Conservation (phyloP, 331 rosid genomes). For the Cydonia oblonga region DNA sequence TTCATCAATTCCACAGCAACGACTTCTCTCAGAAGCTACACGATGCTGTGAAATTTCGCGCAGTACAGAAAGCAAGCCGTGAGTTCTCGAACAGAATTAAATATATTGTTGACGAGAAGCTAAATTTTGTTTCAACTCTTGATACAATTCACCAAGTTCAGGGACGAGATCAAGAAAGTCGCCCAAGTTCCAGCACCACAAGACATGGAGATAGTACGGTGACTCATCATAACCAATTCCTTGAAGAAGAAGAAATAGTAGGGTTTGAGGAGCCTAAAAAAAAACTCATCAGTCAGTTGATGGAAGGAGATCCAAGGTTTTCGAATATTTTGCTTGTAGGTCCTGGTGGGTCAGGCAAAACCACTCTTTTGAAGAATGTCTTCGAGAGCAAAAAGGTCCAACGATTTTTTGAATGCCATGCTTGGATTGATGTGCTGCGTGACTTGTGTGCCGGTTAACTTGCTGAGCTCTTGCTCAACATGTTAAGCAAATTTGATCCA, state of each 20-base stretch:
- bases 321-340: slow-evolving; percentile 4
- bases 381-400: not conserved
- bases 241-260: not conserved
- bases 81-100: not conserved
- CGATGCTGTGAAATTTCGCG: too few relatives aligned
- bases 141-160: not conserved
- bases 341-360: slow-evolving; percentile 4
- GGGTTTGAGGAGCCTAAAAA: not conserved
- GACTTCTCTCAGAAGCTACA: too few relatives aligned
- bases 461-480: not conserved
- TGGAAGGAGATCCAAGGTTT: not conserved
- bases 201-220: too few relatives aligned
- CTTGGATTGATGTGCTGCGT: not conserved
- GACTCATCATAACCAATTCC: not conserved
- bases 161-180: not conserved
- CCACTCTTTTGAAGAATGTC: not conserved
- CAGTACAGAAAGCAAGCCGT: too few relatives aligned
- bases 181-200: not conserved
- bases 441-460: not conserved
- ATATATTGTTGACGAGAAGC: not conserved
- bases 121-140: accelerated
- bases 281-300: not conserved
- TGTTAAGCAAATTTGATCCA: not conserved
- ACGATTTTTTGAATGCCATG: not conserved
- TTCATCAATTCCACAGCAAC: too few relatives aligned